A percentile compares a stretch with the other conserved stretches of the same genome.
Evolutionary conservation across 306 rosid species (phyloP).

Genomic region (Ceratonia siliqua): DNA sequence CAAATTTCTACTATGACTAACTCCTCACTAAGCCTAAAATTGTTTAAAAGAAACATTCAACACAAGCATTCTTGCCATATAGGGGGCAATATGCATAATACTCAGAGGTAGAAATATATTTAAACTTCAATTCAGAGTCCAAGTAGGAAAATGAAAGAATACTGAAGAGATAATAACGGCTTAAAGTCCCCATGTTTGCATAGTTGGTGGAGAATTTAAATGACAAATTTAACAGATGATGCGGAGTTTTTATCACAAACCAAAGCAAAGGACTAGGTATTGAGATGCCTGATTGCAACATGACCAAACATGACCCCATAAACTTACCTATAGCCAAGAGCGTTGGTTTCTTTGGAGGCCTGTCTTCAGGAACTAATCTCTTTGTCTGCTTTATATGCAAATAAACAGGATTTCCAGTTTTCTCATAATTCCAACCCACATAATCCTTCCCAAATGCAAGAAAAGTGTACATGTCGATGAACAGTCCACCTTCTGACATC

Average conservation of each 20-base stretch:
- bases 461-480: slow-evolving; percentile 74
- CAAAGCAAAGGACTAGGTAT: neutral
- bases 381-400: slow-evolving; percentile 73
- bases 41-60: neutral
- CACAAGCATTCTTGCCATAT: neutral
- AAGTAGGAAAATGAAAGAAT: neutral
- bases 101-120: neutral
- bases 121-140: neutral
- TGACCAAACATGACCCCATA: neutral
- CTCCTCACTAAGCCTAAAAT: neutral
- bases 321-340: slow-evolving; percentile 77
- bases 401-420: slow-evolving; percentile 89
- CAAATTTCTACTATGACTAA: too few species aligned
- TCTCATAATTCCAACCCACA: slow-evolving; percentile 80
- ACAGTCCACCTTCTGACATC: slow-evolving; percentile 91
- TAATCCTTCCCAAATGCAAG: slow-evolving; percentile 87
- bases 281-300: neutral
- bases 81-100: neutral
- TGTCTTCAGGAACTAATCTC: slow-evolving; percentile 77
- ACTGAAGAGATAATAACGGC: neutral
- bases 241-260: neutral
- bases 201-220: neutral
- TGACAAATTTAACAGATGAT: neutral
- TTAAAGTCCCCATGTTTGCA: neutral
- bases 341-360: slow-evolving; percentile 90